Conservation (phyloP, 129 eudicot species). For the Sambucus nigra region DNA sequence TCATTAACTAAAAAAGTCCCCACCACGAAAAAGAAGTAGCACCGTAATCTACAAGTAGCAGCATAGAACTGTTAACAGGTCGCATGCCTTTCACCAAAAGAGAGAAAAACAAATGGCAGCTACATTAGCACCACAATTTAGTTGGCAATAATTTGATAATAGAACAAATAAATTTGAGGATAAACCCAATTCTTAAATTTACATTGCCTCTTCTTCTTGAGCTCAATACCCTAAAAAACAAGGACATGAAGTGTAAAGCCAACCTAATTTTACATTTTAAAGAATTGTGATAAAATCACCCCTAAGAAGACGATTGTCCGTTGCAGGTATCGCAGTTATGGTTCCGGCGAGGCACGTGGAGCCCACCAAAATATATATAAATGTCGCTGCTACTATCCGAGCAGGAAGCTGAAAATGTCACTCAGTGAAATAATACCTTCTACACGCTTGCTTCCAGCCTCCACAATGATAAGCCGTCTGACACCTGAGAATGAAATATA, state of each 20-base stretch:
- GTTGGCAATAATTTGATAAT: no score
- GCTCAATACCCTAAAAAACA: constrained; percentile 13
- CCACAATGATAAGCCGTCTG: constrained; percentile 51
- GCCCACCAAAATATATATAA: not conserved
- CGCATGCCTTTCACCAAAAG: not conserved
- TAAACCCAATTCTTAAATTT: constrained; percentile 14
- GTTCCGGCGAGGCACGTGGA: not conserved
- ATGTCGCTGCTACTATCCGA: constrained; percentile 25
- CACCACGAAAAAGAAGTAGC: no score
- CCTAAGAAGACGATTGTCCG: not conserved
- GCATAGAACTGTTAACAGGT: no score
- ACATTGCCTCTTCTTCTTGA: constrained; percentile 20
- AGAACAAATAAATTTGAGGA: not conserved
- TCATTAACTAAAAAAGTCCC: no score
- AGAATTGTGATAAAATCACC: constrained; percentile 9
- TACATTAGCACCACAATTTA: not conserved
- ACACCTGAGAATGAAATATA: no score
- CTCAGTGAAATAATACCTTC: constrained; percentile 52
- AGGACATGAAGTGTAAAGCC: constrained; percentile 1
- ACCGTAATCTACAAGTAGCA: not conserved
- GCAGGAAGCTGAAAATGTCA: constrained; percentile 49
- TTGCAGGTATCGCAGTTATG: not conserved
- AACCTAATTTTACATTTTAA: constrained; percentile 16
- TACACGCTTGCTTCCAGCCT: constrained; percentile 63
- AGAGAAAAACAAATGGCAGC: no score